phyloP scores from a whole-genome alignment of 495 filamentous ascomycete genomes.

The Penicillium mononematosum region DNA sequence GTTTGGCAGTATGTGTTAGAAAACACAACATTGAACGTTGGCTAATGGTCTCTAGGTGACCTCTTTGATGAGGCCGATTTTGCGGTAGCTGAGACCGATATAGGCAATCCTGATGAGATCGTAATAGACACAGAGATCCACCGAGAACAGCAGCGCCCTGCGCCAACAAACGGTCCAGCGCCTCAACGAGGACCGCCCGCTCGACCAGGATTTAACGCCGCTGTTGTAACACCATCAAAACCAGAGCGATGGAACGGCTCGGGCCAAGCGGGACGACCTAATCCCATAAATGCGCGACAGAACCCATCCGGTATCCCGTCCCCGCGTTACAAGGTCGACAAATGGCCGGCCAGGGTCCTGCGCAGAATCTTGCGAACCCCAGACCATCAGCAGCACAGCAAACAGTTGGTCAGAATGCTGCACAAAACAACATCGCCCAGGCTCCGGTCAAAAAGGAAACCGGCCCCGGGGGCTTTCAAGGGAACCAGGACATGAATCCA shows the following conservation, averaged over 20 bases:
- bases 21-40: not conserved
- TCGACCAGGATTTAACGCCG: conserved; percentile 23
- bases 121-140: conserved; percentile 34
- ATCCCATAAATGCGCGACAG: conserved; percentile 25
- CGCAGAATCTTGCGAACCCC: conserved; percentile 26
- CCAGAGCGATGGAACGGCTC: conserved; percentile 38
- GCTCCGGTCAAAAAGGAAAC: conserved; percentile 31
- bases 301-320: conserved; percentile 19
- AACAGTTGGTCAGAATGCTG: conserved; percentile 11
- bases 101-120: conserved; percentile 66
- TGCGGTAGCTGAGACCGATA: conserved; percentile 48
- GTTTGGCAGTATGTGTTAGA: conserved; percentile 59
- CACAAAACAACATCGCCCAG: conserved; percentile 20
- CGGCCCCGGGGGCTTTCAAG: not conserved
- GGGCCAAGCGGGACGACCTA: conserved; percentile 27
- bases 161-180: conserved; percentile 27
- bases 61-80: conserved; percentile 78
- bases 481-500: conserved; percentile 36
- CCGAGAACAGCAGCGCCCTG: conserved; percentile 29
- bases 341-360: conserved; percentile 17
- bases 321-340: conserved; percentile 23
- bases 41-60: conserved; percentile 44
- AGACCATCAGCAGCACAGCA: conserved; percentile 25
- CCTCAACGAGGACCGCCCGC: conserved; percentile 26
- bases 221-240: conserved; percentile 44